Evolutionary conservation across 2,329 filamentous ascomycete species (phyloP), one percentile per base, ranked within the genome.

Genomic region (Ascochyta lentis): DNA sequence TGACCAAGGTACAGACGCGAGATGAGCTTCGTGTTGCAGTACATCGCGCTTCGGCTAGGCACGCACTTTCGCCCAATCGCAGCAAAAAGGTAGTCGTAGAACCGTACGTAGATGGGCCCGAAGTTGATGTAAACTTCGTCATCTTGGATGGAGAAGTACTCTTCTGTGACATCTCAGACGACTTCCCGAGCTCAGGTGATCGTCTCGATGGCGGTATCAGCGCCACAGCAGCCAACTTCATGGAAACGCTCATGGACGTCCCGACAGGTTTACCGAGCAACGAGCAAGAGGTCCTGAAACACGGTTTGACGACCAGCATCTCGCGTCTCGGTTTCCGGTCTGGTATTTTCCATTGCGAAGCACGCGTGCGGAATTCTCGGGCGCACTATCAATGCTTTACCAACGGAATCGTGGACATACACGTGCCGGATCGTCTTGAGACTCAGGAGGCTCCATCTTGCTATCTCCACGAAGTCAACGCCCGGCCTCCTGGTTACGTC

Each of bases 1-100:
- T 79, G 4, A 54, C 59, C 22, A 73, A 69, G 48, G 73, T 73
- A 6, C 34, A 63, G 23, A 63, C 70, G 43, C 42, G 55, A 15
- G 39, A 49, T 0, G 65, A 74, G 42, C 61, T 79, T 27, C 33
- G 51, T 6, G 45, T 22, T 12, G 64, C 27, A 24, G 48, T 60
- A 12, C 9, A 29, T 29, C 27, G 27, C 12, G 27, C 27, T 29
- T 41, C 49, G 19, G 49, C 60, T 23, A 39, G 46, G n/a, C 47
- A 29, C 27, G 27, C 27, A 29, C 27, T 29, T 29, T 29, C 27
- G 27, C 27, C 27, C 8, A 29, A 29, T 10, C 27, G 27, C 47
- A 23, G 31, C n/a, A 45, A 23, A 5, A 51, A 69, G 10, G 64
- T 78, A n/a, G 61, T 78, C 8, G 46, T 60, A 23, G 58, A 60